Percentiles rank a stretch among this genome's conserved stretches.
phyloP scores from a whole-genome alignment of 768 basidiomycete species.

The Guyanaporus albipodus region DNA sequence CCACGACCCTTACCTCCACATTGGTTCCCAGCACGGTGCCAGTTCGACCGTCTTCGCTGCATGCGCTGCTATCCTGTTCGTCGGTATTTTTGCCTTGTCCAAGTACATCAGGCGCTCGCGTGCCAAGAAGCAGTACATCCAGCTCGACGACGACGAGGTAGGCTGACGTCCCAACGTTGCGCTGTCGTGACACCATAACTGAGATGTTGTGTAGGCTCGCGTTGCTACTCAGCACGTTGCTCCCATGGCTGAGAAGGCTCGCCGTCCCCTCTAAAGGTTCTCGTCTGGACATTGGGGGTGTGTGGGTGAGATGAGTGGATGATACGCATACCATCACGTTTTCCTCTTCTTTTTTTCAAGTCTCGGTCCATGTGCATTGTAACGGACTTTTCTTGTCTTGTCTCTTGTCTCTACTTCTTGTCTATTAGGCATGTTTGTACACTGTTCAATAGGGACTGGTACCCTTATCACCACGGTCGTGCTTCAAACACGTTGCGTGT shows the following conservation, averaged over 20 bases:
- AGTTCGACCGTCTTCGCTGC: slow-evolving; percentile 32
- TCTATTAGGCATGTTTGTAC: slow-evolving; percentile 18
- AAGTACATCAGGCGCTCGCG: slow-evolving; percentile 36
- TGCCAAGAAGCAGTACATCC: slow-evolving; percentile 32
- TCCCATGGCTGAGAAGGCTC: slow-evolving; percentile 29
- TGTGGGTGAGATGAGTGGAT: not conserved
- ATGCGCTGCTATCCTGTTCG: slow-evolving; percentile 35
- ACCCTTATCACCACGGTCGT: slow-evolving; percentile 11
- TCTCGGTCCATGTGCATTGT: slow-evolving; percentile 18
- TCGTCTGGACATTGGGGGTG: not conserved
- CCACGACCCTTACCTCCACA: slow-evolving; percentile 31
- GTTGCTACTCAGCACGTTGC: slow-evolving; percentile 15
- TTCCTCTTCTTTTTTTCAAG: not conserved
- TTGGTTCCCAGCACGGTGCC: slow-evolving; percentile 29
- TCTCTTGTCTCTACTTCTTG: slow-evolving; percentile 8
- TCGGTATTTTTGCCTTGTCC: slow-evolving; percentile 31
- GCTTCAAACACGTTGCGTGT: not conserved
- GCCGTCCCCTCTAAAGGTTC: slow-evolving; percentile 21
- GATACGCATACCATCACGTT: slow-evolving; percentile 2
- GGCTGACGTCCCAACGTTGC: slow-evolving; percentile 15
- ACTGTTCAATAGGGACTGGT: slow-evolving; percentile 20
- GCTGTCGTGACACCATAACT: slow-evolving; percentile 4
- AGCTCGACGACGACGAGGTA: slow-evolving; percentile 38
- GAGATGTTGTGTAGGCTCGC: slow-evolving; percentile 11
- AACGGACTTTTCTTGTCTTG: slow-evolving; percentile 11